phyloP scores from a whole-genome alignment of 2,329 filamentous ascomycete species.

The Pseudogymnoascus sp. region DNA sequence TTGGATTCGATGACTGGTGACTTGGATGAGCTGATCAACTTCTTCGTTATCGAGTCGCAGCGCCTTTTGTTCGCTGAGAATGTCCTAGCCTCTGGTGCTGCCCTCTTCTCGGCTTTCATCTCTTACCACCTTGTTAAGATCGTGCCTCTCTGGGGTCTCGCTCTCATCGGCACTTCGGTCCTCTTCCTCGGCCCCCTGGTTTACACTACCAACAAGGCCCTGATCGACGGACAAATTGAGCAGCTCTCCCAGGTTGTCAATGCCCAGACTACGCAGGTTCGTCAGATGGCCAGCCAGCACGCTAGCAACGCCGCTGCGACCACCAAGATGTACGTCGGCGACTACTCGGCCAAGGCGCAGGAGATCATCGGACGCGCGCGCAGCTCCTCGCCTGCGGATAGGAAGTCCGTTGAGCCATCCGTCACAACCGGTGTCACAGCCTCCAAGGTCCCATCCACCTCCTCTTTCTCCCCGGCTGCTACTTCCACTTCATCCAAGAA shows the following conservation, averaged over 20 bases:
- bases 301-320: slow-evolving; percentile 52
- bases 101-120: slow-evolving; percentile 50
- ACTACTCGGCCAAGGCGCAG: slow-evolving; percentile 61
- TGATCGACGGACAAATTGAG: slow-evolving; percentile 56
- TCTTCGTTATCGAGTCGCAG: slow-evolving; percentile 62
- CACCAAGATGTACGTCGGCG: slow-evolving; percentile 59
- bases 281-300: slow-evolving; percentile 53
- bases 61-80: slow-evolving; percentile 62
- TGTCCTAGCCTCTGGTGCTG: slow-evolving; percentile 47
- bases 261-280: slow-evolving; percentile 55
- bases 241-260: slow-evolving; percentile 49
- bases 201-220: slow-evolving; percentile 59
- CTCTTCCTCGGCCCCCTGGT: slow-evolving; percentile 54
- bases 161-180: slow-evolving; percentile 49
- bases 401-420: slow-evolving; percentile 6
- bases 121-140: slow-evolving; percentile 63
- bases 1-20: slow-evolving; percentile 54
- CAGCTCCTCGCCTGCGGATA: slow-evolving; percentile 21
- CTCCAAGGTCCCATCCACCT: neutral
- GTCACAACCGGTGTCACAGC: neutral
- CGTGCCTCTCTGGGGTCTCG: slow-evolving; percentile 60
- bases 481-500: neutral
- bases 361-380: slow-evolving; percentile 45
- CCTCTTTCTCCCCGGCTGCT: neutral
- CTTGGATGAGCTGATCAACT: slow-evolving; percentile 60